Percentiles rank a stretch among this genome's conserved stretches.
These are phyloP conservation scores for Acer yangbiense DNA, from an alignment of 345 rosid genomes.

Conservation along the genomic window DNA sequence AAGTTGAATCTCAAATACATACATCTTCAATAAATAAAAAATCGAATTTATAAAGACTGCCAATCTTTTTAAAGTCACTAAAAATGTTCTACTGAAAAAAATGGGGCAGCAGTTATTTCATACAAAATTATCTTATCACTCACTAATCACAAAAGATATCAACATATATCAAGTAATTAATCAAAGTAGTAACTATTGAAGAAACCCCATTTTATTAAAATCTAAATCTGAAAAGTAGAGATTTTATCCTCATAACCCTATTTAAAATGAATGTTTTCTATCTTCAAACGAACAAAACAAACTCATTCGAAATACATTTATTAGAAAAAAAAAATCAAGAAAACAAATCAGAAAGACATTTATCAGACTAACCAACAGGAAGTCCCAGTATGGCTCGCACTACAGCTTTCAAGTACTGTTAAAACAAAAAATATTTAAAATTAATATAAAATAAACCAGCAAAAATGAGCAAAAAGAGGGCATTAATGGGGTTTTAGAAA, in stretches of 20 bases:
- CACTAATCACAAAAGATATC: not conserved
- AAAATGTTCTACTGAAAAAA: not conserved
- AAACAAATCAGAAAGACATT: not conserved
- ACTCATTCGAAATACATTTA: not conserved
- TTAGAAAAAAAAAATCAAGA: not conserved
- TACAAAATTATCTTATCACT: too few relatives aligned
- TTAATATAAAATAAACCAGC: not conserved
- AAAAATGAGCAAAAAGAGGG: not conserved
- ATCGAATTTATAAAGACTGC: too few relatives aligned
- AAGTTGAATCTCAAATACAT: not conserved
- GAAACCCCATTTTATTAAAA: not conserved
- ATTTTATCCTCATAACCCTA: not conserved
- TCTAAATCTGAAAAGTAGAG: not conserved
- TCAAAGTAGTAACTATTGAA: not conserved
- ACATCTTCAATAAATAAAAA: too few relatives aligned
- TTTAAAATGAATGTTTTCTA: not conserved
- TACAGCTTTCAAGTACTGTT: slow-evolving; percentile 66
- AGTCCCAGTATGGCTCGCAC: slow-evolving; percentile 64
- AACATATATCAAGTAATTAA: not conserved
- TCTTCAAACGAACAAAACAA: not conserved
- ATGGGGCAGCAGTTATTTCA: not conserved
- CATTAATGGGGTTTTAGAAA: not conserved
- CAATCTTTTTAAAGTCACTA: not conserved
- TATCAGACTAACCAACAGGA: slow-evolving; percentile 58
- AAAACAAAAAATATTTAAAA: not conserved